phyloP scores from a whole-genome alignment of 2,329 filamentous ascomycete genomes.

The Cryoendolithus antarcticus region DNA sequence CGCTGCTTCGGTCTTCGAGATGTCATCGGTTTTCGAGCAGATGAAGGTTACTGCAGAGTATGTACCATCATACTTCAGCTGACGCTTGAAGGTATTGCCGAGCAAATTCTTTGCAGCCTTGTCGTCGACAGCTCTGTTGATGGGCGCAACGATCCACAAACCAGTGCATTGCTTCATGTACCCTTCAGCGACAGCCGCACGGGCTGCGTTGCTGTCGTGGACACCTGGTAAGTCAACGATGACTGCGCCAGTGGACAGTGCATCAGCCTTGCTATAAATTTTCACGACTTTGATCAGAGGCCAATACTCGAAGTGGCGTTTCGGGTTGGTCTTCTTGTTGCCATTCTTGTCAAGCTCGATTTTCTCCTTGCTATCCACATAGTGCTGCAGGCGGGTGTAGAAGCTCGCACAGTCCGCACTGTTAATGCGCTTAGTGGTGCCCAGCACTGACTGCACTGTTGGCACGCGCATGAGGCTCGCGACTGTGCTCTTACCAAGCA shows the following conservation, averaged over 20 bases:
- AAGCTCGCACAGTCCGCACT: conserved; percentile 29
- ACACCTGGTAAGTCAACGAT: conserved; percentile 49
- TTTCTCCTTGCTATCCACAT: conserved; percentile 46
- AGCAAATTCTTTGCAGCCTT: conserved; percentile 46
- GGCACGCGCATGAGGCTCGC: conserved; percentile 31
- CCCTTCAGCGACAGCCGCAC: conserved; percentile 43
- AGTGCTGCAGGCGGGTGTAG: conserved; percentile 35
- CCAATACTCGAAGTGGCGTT: conserved; percentile 31
- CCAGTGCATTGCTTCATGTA: conserved; percentile 51
- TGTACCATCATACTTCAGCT: conserved; percentile 46
- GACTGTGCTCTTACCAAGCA: conserved; percentile 24
- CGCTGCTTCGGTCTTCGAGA: conserved; percentile 36
- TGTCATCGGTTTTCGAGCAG: conserved; percentile 52
- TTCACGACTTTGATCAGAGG: conserved; percentile 43
- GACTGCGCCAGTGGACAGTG: conserved; percentile 41
- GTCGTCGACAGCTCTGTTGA: conserved; percentile 48
- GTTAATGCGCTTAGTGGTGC: conserved; percentile 30
- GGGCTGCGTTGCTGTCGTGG: conserved; percentile 48
- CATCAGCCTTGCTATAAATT: conserved; percentile 38
- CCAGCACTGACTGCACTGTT: conserved; percentile 33
- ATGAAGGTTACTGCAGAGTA: conserved; percentile 47
- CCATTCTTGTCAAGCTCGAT: conserved; percentile 16
- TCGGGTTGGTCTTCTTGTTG: conserved; percentile 23
- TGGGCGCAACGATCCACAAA: conserved; percentile 51
- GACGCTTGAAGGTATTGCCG: conserved; percentile 44